These are phyloP conservation scores for Eutypella sp. DNA, from an alignment of 2,329 filamentous ascomycete species.

Conservation along the genomic window DNA sequence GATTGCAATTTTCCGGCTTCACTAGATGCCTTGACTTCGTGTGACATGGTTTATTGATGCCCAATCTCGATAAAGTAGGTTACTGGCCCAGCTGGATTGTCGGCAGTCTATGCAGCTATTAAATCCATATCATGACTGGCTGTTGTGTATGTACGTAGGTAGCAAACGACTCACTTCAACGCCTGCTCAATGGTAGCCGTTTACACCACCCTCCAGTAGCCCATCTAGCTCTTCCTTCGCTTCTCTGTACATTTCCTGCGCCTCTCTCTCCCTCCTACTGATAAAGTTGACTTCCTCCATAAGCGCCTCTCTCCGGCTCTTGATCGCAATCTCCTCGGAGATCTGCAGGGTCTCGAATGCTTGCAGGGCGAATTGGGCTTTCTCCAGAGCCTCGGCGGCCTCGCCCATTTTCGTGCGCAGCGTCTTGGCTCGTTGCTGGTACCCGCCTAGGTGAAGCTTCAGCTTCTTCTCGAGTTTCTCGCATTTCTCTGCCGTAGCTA, in stretches of 20 bases:
- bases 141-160: neutral
- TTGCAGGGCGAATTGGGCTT: slow-evolving; percentile 66
- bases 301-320: slow-evolving; percentile 65
- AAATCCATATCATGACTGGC: slow-evolving; percentile 6
- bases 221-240: slow-evolving; percentile 72
- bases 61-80: too few relatives aligned
- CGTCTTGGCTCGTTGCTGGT: slow-evolving; percentile 78
- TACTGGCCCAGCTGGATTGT: too few relatives aligned
- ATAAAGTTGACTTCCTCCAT: slow-evolving; percentile 81
- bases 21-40: too few relatives aligned
- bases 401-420: slow-evolving; percentile 75
- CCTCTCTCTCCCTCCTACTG: slow-evolving; percentile 77
- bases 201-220: slow-evolving; percentile 38
- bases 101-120: neutral
- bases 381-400: slow-evolving; percentile 68
- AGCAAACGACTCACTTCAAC: too few relatives aligned
- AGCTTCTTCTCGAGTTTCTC: slow-evolving; percentile 94
- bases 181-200: slow-evolving; percentile 38
- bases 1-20: too few relatives aligned
- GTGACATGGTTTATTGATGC: too few relatives aligned
- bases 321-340: slow-evolving; percentile 73
- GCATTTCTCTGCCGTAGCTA: slow-evolving; percentile 69
- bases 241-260: slow-evolving; percentile 77
- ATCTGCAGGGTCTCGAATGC: slow-evolving; percentile 71
- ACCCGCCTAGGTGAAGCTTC: slow-evolving; percentile 80